Base-by-base conservation (phyloP, 768 basidiomycete genomes). In the Mycena kentingensis region DNA sequence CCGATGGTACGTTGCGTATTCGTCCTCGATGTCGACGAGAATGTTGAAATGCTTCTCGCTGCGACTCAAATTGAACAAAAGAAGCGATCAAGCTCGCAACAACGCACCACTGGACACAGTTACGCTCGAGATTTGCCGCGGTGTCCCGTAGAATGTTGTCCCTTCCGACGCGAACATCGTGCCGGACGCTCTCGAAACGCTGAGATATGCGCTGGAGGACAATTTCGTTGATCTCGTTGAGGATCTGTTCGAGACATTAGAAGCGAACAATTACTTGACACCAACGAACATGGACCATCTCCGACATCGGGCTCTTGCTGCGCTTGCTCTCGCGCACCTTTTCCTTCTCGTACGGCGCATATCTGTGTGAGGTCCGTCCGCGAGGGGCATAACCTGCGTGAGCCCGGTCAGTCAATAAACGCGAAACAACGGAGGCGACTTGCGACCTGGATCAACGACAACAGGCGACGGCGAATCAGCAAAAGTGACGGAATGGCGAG, bases 21-120 rank as follows among this genome's bases (percentile, higher is more conserved):
- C 76, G 47, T 75, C 73, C 59, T 85, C 81, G 16, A 85, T 72
- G 48, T 76, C 74, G 26, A 86, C 75, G 24, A 87, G 65, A 13
- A 55, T 64, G 59, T 85, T 81, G 65, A 80, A 84, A 58, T 80
- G 75, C 18, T 57, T 65, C 35, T 73, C 71, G 47, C 85, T 87
- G 39, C 11, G 46, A 45, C 38, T 49, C 43, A 26, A 32, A 36
- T 39, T 11, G 18, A 24, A 7, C 3, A 16, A 18, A 38, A 25
- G 60, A 29, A 42, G 47, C 27, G 37, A 34, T 44, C 11, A 52
- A 51, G 29, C 34, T 26, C 16, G 11, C 43, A 47, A 21, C 4
- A 48, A 58, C 64, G 10, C 26, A 81, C 82, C 77, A 74, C 60
- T 77, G 70, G 26, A 55, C 52, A 31, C 68, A 72, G 70, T 84